Percentiles rank a stretch among this genome's conserved stretches.
Evolutionary conservation across 2,329 filamentous ascomycete genomes (phyloP).

Genomic region (Talaromyces sp.): DNA sequence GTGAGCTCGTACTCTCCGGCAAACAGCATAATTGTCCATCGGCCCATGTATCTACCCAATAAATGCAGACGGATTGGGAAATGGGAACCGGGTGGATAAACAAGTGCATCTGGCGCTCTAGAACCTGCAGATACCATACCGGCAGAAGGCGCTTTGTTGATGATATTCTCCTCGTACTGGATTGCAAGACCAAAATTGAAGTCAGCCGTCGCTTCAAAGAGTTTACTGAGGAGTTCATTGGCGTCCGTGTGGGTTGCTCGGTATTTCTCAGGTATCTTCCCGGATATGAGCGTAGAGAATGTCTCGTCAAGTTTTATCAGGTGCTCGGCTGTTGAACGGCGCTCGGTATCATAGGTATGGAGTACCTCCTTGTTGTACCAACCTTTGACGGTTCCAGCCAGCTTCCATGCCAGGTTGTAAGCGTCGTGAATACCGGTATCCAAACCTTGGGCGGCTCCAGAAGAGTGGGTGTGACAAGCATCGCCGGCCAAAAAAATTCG

Average conservation of each 20-base stretch:
- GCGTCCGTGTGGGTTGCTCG: background rate
- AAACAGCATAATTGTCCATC: background rate
- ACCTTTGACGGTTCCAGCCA: slow-evolving; percentile 29
- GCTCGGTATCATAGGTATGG: background rate
- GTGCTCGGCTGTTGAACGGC: background rate
- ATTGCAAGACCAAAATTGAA: background rate
- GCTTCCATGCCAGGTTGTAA: slow-evolving; percentile 56
- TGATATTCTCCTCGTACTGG: background rate
- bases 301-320: background rate
- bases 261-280: background rate
- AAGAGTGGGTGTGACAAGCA: slow-evolving; percentile 20
- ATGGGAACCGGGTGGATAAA: background rate
- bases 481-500: slow-evolving; percentile 34
- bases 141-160: background rate
- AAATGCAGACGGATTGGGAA: background rate
- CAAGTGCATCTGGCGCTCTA: background rate
- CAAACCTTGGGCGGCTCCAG: slow-evolving; percentile 23
- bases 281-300: background rate
- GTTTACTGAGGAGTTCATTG: background rate
- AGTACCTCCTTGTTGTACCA: background rate
- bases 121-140: background rate
- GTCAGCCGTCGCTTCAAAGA: background rate
- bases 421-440: slow-evolving; percentile 50
- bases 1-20: background rate
- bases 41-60: background rate